Evolutionary conservation across 2,329 filamentous ascomycete species (phyloP).

Genomic region (Talaromyces funiculosus): DNA sequence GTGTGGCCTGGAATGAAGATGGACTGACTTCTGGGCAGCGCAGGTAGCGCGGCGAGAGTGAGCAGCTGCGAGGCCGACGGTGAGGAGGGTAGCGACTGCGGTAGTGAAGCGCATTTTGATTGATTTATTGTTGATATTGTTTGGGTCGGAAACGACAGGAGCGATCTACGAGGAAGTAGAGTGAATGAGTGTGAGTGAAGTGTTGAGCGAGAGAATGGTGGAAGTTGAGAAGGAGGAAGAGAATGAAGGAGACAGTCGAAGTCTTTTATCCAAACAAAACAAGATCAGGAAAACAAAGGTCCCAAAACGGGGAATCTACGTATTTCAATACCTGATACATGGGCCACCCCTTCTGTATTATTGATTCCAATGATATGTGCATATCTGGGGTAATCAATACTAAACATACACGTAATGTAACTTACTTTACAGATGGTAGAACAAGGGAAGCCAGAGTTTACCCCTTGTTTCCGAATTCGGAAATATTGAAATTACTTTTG

Average conservation of each 20-base stretch:
- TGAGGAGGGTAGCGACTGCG: slow-evolving; percentile 14
- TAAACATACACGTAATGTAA: neutral
- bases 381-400: no score
- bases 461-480: slow-evolving; percentile 13
- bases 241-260: neutral
- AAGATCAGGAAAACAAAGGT: neutral
- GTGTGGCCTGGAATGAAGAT: neutral
- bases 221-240: neutral
- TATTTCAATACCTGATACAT: slow-evolving; percentile 3
- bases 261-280: neutral
- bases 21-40: slow-evolving; percentile 18
- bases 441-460: neutral
- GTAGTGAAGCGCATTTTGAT: slow-evolving; percentile 16
- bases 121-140: neutral
- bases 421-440: neutral
- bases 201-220: neutral
- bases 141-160: neutral
- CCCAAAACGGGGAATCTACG: neutral
- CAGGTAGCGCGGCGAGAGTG: slow-evolving; percentile 12
- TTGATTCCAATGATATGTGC: neutral
- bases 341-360: neutral
- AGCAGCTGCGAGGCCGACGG: slow-evolving; percentile 15
- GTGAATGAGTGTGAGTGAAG: neutral
- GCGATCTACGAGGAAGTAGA: neutral
- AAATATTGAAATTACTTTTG: neutral